Conservation (phyloP, 495 filamentous ascomycete species). For the Talaromyces liani region DNA sequence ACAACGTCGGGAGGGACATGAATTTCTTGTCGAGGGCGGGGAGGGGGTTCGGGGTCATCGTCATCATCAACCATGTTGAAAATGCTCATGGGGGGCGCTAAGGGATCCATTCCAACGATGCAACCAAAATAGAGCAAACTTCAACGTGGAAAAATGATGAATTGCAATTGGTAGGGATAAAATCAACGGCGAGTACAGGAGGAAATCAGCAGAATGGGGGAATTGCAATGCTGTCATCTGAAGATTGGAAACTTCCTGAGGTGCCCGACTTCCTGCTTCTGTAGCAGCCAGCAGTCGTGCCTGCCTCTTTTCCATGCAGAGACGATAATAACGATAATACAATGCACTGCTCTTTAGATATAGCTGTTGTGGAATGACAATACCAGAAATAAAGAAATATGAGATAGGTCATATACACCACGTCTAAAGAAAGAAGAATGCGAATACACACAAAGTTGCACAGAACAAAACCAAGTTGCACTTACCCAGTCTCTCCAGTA, state of each 20-base stretch:
- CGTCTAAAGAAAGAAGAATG: background rate
- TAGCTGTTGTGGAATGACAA: background rate
- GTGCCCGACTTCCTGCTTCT: background rate
- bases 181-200: background rate
- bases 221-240: background rate
- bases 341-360: background rate
- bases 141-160: background rate
- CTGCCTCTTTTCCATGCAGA: background rate
- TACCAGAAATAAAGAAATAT: background rate
- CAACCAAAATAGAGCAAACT: background rate
- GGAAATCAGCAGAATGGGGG: background rate
- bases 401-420: slow-evolving; percentile 1
- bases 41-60: slow-evolving; percentile 1
- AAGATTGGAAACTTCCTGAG: background rate
- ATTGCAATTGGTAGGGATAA: background rate
- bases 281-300: background rate
- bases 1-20: background rate
- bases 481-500: slow-evolving; percentile 99
- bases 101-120: background rate
- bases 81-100: background rate
- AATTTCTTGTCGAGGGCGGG: background rate
- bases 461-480: slow-evolving; percentile 17
- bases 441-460: background rate
- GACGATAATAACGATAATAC: background rate
- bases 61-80: slow-evolving; percentile 1